Evolutionary conservation across 2,329 filamentous ascomycete species (phyloP).

Genomic region (Alternaria rosae): DNA sequence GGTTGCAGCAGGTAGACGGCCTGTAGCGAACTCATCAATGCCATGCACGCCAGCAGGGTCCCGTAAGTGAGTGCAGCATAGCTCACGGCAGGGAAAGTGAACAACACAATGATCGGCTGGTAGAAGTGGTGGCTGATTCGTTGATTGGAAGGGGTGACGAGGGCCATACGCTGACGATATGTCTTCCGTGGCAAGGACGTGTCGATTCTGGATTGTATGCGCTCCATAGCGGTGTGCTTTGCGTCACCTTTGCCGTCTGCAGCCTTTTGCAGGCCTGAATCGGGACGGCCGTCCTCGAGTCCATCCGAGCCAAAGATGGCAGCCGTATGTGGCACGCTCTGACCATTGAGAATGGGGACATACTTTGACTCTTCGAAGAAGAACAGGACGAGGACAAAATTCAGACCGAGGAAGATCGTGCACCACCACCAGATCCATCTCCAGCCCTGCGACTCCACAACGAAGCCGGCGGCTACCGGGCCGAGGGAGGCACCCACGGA

Average conservation of each 20-base stretch:
- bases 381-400: slow-evolving; percentile 54
- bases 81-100: slow-evolving; percentile 50
- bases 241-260: slow-evolving; percentile 10
- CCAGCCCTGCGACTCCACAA: slow-evolving; percentile 57
- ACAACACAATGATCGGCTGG: slow-evolving; percentile 49
- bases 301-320: neutral
- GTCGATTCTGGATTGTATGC: slow-evolving; percentile 30
- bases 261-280: neutral
- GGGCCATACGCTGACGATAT: slow-evolving; percentile 53
- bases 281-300: neutral
- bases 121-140: slow-evolving; percentile 40
- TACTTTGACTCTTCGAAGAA: slow-evolving; percentile 51
- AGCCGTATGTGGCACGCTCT: neutral
- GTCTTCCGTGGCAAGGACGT: slow-evolving; percentile 50
- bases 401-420: slow-evolving; percentile 51
- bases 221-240: slow-evolving; percentile 4
- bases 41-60: slow-evolving; percentile 50
- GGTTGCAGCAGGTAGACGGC: slow-evolving; percentile 48
- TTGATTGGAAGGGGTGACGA: slow-evolving; percentile 41
- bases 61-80: slow-evolving; percentile 44
- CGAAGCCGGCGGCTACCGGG: slow-evolving; percentile 52
- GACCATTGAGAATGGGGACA: slow-evolving; percentile 16
- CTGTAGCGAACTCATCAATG: slow-evolving; percentile 49
- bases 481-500: slow-evolving; percentile 49
- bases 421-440: slow-evolving; percentile 61